Base-by-base conservation (phyloP, 2,329 filamentous ascomycete genomes). In the Apiospora koreana region DNA sequence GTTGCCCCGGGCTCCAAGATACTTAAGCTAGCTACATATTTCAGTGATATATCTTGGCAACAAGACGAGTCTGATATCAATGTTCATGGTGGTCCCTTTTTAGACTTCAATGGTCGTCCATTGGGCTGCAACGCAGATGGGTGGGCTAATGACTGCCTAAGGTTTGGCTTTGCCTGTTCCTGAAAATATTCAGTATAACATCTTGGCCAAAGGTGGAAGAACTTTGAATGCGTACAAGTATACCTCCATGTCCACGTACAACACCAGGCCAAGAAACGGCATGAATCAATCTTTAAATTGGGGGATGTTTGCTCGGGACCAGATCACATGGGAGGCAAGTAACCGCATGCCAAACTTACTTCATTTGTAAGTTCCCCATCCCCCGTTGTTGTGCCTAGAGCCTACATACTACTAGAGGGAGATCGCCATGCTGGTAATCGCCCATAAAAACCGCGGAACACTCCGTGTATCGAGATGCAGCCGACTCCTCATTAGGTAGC, bases 391-490 rank as follows among this genome's bases (percentile, higher is more conserved):
- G 31, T 35, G 54, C 28, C 28, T n/a, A 16, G 28, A 10, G 25
- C n/a, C n/a, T n/a, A n/a, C n/a, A n/a, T n/a, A n/a, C n/a, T n/a
- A n/a, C n/a, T n/a, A n/a, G n/a, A n/a, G n/a, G 21, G 28, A 62
- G 54, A 62, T 62, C 28, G 31, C 31, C 28, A 38, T 62, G 54
- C 28, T 62, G 28, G 31, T 38, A 62, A 38, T 38, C 31, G 18
- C 54, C 45, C 43, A 54, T 62, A n/a, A 54, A 45, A 42, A 23
- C 42, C 72, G 69, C 78, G 77, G 77, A 80, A 80, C 79, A 74
- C 73, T 75, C 77, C 71, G 74, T 76, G 79, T 79, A 72, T 81
- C 79, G 77, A 79, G 80, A 77, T 68, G 76, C 69, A 73, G 69
- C 73, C 70, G 68, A 68, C 69, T 74, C 67, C 66, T 67, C 70